Base-by-base conservation (phyloP, 2,329 filamentous ascomycete genomes). In the Phyllosticta ampelicida region DNA sequence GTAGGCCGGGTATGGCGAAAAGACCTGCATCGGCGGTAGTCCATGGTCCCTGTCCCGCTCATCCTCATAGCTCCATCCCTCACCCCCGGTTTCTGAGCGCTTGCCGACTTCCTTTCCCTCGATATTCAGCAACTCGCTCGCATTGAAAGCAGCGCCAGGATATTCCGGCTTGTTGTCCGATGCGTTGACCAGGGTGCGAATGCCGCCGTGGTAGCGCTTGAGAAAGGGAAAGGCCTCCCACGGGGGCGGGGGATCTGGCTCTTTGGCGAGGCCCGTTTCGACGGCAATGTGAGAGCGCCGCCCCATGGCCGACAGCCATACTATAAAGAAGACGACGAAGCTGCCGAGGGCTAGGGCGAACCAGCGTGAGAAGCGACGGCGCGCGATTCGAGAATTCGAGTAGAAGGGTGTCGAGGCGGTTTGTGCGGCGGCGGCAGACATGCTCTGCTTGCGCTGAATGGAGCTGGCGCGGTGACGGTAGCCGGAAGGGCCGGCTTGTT, bases 211-310 rank as follows among this genome's bases (percentile, higher is more conserved):
- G 70, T 96, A 99, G 62, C 91, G 81, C 61, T 86, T 86, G 61
- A 99, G 72, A 66, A 96, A 95, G 0, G 85, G 83, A 68, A 95
- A 97, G 9, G 80, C 82, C 69, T 95, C 89, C 90, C 91, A 97
- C n/a, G 81, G 73, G 0, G 85, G 83, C 11, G 89, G 87, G 19
- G 84, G 81, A 0, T 81, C 72, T 0, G 83, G 78, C 11, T 79
- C 79, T 62, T 84, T 83, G 16, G 82, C 80, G 26, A 86, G 68
- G 60, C 80, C 79, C 55, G 80, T 71, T 61, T 80, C 75, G 20
- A 86, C 75, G 61, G 77, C 58, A n/a, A 56, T 48, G 44, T 79
- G 65, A 77, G 80, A 66, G 89, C 86, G 63, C 87, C 87, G 18
- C 82, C 74, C 66, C 87, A 81, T 44, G 54, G 65, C 88, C 55